Evolutionary conservation across 2,329 filamentous ascomycete genomes (phyloP).

Genomic region (Paramyrothecium roridum): DNA sequence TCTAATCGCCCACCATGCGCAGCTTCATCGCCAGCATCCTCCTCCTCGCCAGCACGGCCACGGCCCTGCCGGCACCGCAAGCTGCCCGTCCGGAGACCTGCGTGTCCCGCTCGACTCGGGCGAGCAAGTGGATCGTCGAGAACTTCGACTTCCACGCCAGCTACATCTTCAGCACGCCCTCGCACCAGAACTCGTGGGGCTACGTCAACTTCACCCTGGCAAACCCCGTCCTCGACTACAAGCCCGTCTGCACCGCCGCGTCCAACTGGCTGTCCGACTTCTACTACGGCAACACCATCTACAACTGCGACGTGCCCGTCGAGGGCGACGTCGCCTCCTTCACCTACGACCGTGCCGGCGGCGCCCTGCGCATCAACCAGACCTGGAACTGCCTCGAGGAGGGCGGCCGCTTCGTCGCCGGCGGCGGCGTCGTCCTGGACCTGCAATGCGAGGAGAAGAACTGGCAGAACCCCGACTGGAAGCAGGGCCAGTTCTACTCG

Average conservation of each 20-base stretch:
- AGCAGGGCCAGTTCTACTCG: conserved; percentile 26
- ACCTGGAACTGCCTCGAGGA: conserved; percentile 45
- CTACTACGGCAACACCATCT: conserved; percentile 45
- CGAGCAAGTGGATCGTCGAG: conserved; percentile 34
- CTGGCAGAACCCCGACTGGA: conserved; percentile 27
- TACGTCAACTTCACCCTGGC: conserved; percentile 45
- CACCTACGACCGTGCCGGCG: conserved; percentile 33
- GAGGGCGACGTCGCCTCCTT: conserved; percentile 32
- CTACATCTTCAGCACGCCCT: conserved; percentile 46
- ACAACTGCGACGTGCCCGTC: conserved; percentile 37
- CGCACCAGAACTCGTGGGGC: conserved; percentile 48
- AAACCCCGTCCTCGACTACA: conserved; percentile 39
- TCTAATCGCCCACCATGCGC: not conserved
- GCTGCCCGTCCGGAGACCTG: conserved; percentile 9
- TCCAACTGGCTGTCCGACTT: conserved; percentile 43
- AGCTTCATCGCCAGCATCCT: conserved; percentile 6
- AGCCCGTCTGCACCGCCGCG: conserved; percentile 32
- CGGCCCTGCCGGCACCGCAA: conserved; percentile 15
- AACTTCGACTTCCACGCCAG: conserved; percentile 46
- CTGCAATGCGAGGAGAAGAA: conserved; percentile 22
- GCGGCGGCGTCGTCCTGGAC: conserved; percentile 20
- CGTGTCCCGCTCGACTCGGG: conserved; percentile 12
- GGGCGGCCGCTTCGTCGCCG: conserved; percentile 22
- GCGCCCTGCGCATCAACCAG: conserved; percentile 41
- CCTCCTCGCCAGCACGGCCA: conserved; percentile 18